These are phyloP conservation scores for Cymbidium sinense DNA, from an alignment of 106 monocot species.

Conservation along the genomic window DNA sequence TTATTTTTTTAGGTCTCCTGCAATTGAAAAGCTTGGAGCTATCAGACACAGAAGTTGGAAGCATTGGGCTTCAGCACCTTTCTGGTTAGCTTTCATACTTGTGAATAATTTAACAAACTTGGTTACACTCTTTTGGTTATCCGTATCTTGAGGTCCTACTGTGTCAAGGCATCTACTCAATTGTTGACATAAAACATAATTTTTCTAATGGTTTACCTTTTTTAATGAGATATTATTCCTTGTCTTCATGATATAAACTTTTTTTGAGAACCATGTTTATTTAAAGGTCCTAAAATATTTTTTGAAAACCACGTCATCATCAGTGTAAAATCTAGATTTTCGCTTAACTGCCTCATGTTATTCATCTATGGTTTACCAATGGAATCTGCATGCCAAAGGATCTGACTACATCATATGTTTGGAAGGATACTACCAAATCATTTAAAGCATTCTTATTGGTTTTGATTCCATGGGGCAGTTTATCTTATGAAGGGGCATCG, in stretches of 20 bases:
- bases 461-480: neutral
- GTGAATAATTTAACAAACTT: neutral
- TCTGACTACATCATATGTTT: no score
- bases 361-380: no score
- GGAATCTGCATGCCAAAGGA: no score
- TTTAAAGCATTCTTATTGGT: neutral
- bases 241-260: neutral
- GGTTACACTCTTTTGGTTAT: neutral
- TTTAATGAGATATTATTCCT: neutral
- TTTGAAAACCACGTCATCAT: no score
- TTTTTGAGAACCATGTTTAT: no score
- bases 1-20: constrained; percentile 44
- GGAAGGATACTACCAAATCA: neutral
- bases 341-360: no score
- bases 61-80: constrained; percentile 71
- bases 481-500: neutral
- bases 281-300: no score
- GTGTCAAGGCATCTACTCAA: neutral
- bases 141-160: neutral
- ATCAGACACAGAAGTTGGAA: constrained; percentile 91
- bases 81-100: constrained; percentile 52
- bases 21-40: constrained; percentile 77
- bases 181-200: neutral
- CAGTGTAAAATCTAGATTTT: no score
- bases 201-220: neutral